Conservation (phyloP, 306 rosid genomes). For the Acacia melanoxylon region DNA sequence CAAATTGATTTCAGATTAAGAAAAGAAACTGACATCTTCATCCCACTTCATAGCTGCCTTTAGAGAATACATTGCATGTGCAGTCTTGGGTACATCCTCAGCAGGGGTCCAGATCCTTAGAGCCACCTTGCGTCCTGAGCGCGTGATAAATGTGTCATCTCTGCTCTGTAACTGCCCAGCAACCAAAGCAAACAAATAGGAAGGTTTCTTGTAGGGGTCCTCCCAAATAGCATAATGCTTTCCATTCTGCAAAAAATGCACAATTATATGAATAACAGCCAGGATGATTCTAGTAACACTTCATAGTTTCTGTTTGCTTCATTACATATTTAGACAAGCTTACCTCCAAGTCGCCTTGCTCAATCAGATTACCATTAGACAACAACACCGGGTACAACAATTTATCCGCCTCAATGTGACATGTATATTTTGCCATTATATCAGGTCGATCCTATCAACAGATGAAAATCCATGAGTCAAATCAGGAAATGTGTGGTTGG, state of each 20-base stretch:
- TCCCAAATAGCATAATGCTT: conserved; percentile 93
- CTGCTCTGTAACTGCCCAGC: conserved; percentile 93
- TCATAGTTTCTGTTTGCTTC: not conserved
- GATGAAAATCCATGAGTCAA: conserved; percentile 29
- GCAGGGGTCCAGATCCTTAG: conserved; percentile 97
- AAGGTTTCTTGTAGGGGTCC: conserved; percentile 98
- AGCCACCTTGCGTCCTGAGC: conserved; percentile 79
- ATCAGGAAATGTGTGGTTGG: conserved; percentile 17
- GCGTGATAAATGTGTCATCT: conserved; percentile 71
- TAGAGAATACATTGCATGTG: conserved; percentile 92
- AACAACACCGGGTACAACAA: conserved; percentile 85
- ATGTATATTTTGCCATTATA: conserved; percentile 93
- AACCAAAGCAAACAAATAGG: conserved; percentile 97
- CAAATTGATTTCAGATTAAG: conserved; percentile 23
- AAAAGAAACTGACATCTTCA: conserved; percentile 75
- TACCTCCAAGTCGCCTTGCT: conserved; percentile 89
- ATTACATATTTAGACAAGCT: conserved; percentile 27
- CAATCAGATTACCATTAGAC: conserved; percentile 92
- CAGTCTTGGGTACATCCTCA: conserved; percentile 82
- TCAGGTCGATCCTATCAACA: conserved; percentile 92
- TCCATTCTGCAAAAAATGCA: conserved; percentile 67
- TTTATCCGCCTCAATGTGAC: conserved; percentile 82
- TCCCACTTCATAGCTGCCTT: conserved; percentile 99
- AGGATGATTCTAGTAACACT: conserved; percentile 32
- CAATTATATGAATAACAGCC: not conserved